Conservation (phyloP, 257 asterid genomes). For the Petrea volubilis region DNA sequence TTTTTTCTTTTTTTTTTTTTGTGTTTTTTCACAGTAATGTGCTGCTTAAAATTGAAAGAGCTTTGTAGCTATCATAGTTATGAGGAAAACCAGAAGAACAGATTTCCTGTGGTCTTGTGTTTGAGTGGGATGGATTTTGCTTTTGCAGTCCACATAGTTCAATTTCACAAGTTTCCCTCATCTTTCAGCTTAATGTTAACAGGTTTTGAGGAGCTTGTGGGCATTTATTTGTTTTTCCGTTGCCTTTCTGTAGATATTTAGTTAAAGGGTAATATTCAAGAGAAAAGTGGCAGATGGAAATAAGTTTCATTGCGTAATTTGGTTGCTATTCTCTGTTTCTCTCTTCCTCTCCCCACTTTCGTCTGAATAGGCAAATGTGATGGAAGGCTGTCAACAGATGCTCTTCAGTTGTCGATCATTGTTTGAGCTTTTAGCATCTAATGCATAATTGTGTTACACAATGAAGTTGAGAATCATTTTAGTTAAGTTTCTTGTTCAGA, state of each 20-base stretch:
- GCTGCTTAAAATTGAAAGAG: not conserved
- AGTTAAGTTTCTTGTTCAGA: not conserved
- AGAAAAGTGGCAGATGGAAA: not conserved
- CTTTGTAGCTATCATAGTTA: not conserved
- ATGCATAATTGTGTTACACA: not conserved
- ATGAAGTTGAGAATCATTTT: not conserved
- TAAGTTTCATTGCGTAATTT: not conserved
- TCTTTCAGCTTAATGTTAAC: not conserved
- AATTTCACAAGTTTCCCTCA: not conserved
- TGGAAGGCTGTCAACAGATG: not conserved
- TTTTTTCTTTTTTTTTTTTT: too few species aligned
- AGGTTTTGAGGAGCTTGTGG: not conserved
- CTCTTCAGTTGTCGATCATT: not conserved
- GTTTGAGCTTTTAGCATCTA: constrained; percentile 8
- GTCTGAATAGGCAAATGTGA: not conserved
- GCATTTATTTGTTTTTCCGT: not conserved
- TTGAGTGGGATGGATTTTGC: not conserved
- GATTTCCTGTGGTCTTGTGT: not conserved
- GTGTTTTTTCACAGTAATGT: not conserved
- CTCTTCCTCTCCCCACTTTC: not conserved
- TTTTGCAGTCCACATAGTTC: not conserved
- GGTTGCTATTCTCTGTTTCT: not conserved
- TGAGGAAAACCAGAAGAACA: not conserved
- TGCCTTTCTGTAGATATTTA: not conserved
- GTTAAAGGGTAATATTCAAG: not conserved